Evolutionary conservation across 1,139 yeast species (phyloP), one percentile per base, ranked within the genome.

Genomic region (Geotrichum carabidarum): DNA sequence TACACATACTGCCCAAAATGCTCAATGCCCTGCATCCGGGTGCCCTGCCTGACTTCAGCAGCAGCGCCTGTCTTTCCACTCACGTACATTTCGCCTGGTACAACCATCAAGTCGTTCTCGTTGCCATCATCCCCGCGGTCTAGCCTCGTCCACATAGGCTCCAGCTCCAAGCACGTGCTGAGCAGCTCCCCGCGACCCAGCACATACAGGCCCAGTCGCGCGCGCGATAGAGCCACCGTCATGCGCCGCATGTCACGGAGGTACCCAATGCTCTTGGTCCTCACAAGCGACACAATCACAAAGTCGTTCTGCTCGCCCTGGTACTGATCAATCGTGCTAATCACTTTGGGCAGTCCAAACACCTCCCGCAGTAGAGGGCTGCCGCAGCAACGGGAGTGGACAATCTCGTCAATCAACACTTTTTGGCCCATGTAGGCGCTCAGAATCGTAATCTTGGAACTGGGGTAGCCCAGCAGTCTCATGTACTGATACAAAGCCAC

Each of bases 401-500:
- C 51, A 17, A 70, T 60, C 51, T 70, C 71, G 15, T 62, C 62
- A 38, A 73, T 57, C 45, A 69, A 59, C 34, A 54, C 62, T 52
- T 62, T 63, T 55, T 68, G 87, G 7, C 75, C 73, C 17, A 67
- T 66, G 34, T 73, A 74, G 9, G 73, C 68, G 1, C 78, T 73
- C 48, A 78, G 62, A 11, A 83, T 73, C 9, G 74, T 70, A 18
- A 83, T 74, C 15, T 63, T 62, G 0, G 63, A 60, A 0, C 62
- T 53, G 0, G 81, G 74, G 60, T 80, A 79, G 0, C 80, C 82
- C 17, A 75, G 58, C 2, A 73, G 61, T 27, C 77, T 63, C 77
- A 82, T 69, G 60, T 78, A 80, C 64, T 73, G 74, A 62, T 71
- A 81, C 8, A 81, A 60, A 0, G 71, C 68, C 8, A 79, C 79